phyloP scores from a whole-genome alignment of 2,329 filamentous ascomycete species.

The Colletotrichum liriopes region DNA sequence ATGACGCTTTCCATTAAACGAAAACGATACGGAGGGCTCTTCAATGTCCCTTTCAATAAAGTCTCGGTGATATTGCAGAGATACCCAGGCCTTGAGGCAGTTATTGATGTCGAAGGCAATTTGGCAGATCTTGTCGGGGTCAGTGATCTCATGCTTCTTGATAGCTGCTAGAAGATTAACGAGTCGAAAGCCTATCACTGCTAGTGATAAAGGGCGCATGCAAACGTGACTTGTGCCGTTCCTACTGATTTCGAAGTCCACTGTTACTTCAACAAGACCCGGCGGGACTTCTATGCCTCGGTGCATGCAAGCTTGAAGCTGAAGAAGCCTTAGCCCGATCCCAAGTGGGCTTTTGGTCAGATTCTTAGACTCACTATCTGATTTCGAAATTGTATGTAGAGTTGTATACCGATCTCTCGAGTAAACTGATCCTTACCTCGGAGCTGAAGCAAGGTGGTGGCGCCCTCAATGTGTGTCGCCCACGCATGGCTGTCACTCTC shows the following conservation, averaged over 20 bases:
- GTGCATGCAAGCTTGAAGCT: no score
- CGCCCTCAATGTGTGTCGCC: slow-evolving; percentile 47
- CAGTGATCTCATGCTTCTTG: slow-evolving; percentile 40
- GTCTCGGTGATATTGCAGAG: background rate
- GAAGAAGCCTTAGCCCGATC: no score
- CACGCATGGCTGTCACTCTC: slow-evolving; percentile 44
- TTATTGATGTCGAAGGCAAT: slow-evolving; percentile 19
- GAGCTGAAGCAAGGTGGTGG: slow-evolving; percentile 45
- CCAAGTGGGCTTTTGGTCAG: no score
- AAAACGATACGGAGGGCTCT: background rate
- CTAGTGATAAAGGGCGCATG: slow-evolving; percentile 30
- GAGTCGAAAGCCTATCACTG: slow-evolving; percentile 42
- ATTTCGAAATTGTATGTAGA: slow-evolving; percentile 47
- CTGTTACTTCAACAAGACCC: slow-evolving; percentile 19
- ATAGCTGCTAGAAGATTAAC: slow-evolving; percentile 45
- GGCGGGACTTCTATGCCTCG: slow-evolving; percentile 13
- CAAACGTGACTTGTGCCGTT: background rate
- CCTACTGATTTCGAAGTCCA: slow-evolving; percentile 18
- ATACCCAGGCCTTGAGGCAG: slow-evolving; percentile 14
- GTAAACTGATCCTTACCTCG: slow-evolving; percentile 47
- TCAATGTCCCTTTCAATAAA: background rate
- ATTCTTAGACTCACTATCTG: slow-evolving; percentile 46
- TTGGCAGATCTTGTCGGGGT: slow-evolving; percentile 33
- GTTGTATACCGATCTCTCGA: slow-evolving; percentile 44
- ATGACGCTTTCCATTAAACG: slow-evolving; percentile 42